A percentile compares a stretch with the other conserved stretches of the same genome.
These are phyloP conservation scores for Verticillium alfalfae DNA, from an alignment of 2,329 filamentous ascomycete species.

Conservation along the genomic window DNA sequence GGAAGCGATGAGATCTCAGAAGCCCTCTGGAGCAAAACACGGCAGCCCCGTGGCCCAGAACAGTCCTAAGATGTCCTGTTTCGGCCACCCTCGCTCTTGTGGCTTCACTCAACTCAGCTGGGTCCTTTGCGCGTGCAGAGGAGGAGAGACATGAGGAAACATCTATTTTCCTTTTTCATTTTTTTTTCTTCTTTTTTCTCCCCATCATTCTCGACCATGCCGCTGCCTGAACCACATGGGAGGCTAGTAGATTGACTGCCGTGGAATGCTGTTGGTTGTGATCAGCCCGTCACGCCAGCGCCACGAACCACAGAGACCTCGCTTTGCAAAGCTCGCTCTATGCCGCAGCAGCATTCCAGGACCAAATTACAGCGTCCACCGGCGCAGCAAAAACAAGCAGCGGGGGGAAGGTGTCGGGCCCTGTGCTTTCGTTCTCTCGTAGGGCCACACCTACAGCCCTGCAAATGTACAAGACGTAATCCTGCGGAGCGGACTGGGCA, in stretches of 20 bases:
- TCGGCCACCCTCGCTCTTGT: not conserved
- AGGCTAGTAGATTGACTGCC: not conserved
- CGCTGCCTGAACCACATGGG: not conserved
- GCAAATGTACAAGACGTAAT: not conserved
- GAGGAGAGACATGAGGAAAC: not conserved
- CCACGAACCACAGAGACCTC: not conserved
- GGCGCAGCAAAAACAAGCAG: not conserved
- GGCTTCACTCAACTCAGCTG: not conserved
- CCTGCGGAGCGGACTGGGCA: not conserved
- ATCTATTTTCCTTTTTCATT: not conserved
- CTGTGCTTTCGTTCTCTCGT: not conserved
- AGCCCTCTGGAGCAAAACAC: not conserved
- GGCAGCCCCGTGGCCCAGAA: not conserved
- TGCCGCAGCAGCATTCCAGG: not conserved
- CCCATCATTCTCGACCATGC: not conserved
- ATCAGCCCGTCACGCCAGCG: not conserved
- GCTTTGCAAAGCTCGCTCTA: not conserved
- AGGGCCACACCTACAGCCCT: not conserved
- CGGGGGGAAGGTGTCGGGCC: not conserved
- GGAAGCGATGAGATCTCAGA: not conserved
- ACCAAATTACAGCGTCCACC: not conserved
- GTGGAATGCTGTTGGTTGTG: not conserved
- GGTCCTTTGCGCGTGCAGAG: not conserved
- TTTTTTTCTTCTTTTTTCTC: not conserved
- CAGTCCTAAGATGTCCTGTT: not conserved